Percentiles rank a stretch among this genome's conserved stretches.
Evolutionary conservation across 148 eudicot species (phyloP).

Genomic region (Persicaria maculosa): DNA sequence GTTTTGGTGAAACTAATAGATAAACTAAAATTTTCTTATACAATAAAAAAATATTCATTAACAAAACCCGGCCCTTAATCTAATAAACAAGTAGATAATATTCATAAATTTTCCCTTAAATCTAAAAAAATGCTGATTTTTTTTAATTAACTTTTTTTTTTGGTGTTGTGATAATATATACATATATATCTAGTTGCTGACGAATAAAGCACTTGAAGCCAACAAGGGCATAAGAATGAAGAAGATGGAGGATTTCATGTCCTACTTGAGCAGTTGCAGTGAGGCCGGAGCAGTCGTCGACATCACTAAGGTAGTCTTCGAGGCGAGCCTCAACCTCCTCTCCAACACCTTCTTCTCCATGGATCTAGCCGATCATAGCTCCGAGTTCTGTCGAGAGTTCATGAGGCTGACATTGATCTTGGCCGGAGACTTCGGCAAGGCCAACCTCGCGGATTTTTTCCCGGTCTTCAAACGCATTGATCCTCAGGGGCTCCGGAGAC

Average conservation of each 20-base stretch:
- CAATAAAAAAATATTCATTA: not conserved
- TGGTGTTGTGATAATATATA: no score
- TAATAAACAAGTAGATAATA: no score
- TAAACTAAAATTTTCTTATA: no score
- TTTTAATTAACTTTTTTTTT: no score
- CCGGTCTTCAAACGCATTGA: not conserved
- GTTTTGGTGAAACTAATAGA: no score
- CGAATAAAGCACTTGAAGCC: not conserved
- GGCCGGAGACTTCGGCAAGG: not conserved
- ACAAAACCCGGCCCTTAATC: no score
- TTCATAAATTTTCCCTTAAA: not conserved
- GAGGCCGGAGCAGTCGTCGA: not conserved
- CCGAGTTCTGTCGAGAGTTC: not conserved
- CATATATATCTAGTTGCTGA: not conserved
- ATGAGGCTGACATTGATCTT: not conserved
- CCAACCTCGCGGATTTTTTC: constrained; percentile 3
- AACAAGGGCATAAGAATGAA: not conserved
- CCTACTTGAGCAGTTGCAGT: not conserved
- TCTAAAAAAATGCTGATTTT: no score
- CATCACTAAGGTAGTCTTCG: constrained; percentile 4
- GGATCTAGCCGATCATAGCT: not conserved
- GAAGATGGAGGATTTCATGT: constrained; percentile 12
- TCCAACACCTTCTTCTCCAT: constrained; percentile 12
- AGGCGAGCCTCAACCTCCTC: constrained; percentile 5
- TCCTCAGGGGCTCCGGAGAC: constrained; percentile 9